Evolutionary conservation across 2,329 filamentous ascomycete species (phyloP), one percentile per base, ranked within the genome.

Genomic region (Thermoascus crustaceus): DNA sequence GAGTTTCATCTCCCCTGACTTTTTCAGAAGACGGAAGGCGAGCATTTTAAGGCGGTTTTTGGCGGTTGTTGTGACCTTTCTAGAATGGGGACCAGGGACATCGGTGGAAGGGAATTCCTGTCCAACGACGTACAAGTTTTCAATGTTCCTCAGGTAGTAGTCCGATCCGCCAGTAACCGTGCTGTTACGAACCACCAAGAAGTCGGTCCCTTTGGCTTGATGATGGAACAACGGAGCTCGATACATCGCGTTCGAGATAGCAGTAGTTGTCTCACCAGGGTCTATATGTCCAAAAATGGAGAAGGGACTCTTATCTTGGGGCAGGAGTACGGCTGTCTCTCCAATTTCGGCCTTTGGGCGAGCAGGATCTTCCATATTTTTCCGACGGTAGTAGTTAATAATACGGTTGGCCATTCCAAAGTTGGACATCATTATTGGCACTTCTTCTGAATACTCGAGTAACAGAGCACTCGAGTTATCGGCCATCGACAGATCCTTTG

Each of bases 11-110:
- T 80, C 75, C 11, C 76, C 69, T 49, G 81, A 86, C 50, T 85
- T 84, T 43, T 80, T 76, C 50, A 94, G 85, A 57, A 94, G 79
- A 33, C 91, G 83, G 58, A 86, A 95, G 0, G 87, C 84, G 24
- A 98, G 79, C 81, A 95, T 95, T 67, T 91, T 94, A 61, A 98
- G 80, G 22, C 91, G 79, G 60, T 91, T 94, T 68, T 98, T 98
- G 22, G 85, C 82, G n/a, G 89, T 87, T 38, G 93, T 94, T 0
- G 91, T 98, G 19, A 96, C 89, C 59, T 91, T 94, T 42, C 91
- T 76, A 23, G 87, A 93, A 57, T 96, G 88, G 2, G 88, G 89
- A 0, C 88, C 88, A 3, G 91, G 91, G 4, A 98, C 83, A 51
- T 96, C 88, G 19, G 89, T 78, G 0, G 85, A 86, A 1, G 91